These are phyloP conservation scores for Gorgonomyces haynaldii DNA, from an alignment of 192 early-diverging fungal species.

Conservation along the genomic window DNA sequence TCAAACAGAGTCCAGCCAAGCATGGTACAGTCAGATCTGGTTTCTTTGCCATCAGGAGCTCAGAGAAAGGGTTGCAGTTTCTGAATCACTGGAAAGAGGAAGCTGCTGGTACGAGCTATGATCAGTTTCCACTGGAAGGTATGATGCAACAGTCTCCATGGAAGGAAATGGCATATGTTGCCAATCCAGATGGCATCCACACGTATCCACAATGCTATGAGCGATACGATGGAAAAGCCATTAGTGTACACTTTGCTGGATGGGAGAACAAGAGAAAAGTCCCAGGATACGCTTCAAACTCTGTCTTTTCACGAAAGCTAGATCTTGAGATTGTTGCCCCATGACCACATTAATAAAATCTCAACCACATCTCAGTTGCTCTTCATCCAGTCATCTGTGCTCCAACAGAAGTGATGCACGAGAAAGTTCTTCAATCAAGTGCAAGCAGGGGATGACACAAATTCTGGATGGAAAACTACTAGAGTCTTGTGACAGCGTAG, in stretches of 20 bases:
- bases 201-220: not conserved
- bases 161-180: not conserved
- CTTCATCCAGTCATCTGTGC: no score
- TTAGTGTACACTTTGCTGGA: conserved; percentile 1
- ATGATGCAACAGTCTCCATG: not conserved
- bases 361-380: no score
- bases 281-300: no score
- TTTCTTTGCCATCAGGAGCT: not conserved
- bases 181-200: not conserved
- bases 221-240: not conserved
- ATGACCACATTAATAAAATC: no score
- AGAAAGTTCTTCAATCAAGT: no score
- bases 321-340: no score
- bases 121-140: not conserved
- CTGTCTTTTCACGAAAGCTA: no score
- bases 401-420: no score
- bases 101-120: not conserved
- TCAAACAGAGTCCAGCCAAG: not conserved
- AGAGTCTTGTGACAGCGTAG: no score
- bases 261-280: not conserved
- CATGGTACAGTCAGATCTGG: not conserved
- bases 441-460: no score
- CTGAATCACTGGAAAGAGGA: not conserved
- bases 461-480: no score
- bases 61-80: not conserved